Percentiles rank a stretch among this genome's conserved stretches.
Conservation (phyloP, 2,329 filamentous ascomycete species). For the Magnaporthiopsis incrustans region DNA sequence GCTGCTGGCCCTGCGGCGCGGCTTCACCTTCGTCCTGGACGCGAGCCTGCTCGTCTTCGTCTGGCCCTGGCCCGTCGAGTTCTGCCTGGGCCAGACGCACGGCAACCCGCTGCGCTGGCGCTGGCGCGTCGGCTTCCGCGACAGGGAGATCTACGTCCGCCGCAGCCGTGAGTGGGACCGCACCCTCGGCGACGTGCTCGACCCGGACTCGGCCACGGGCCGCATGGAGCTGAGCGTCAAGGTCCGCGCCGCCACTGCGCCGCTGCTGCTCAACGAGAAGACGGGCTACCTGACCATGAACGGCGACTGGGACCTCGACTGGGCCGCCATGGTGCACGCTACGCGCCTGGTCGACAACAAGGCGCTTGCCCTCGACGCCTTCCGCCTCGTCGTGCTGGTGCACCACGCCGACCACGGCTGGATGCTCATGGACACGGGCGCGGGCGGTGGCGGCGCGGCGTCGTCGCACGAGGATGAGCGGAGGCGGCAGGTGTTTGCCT, state of each 20-base stretch:
- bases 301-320: constrained; percentile 81
- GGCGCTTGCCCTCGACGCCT: constrained; percentile 52
- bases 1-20: constrained; percentile 50
- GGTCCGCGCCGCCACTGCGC: constrained; percentile 61
- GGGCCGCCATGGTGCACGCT: constrained; percentile 68
- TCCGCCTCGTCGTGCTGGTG: constrained; percentile 64
- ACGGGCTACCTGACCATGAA: constrained; percentile 85
- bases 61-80: constrained; percentile 66
- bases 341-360: constrained; percentile 61
- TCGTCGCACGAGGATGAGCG: constrained; percentile 49
- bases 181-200: constrained; percentile 37
- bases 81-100: constrained; percentile 51
- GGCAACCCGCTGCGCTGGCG: constrained; percentile 67
- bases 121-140: constrained; percentile 64
- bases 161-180: constrained; percentile 66
- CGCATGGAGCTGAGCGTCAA: constrained; percentile 49
- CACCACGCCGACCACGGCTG: constrained; percentile 62
- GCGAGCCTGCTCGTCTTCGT: constrained; percentile 60
- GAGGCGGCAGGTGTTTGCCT: constrained; percentile 67
- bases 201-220: constrained; percentile 33
- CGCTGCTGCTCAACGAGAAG: constrained; percentile 61
- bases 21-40: constrained; percentile 63
- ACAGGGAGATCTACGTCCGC: constrained; percentile 73
- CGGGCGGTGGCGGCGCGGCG: constrained; percentile 17
- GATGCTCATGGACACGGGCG: constrained; percentile 55